These are phyloP conservation scores for Talaromyces sp. DNA, from an alignment of 2,329 filamentous ascomycete genomes.

Conservation along the genomic window DNA sequence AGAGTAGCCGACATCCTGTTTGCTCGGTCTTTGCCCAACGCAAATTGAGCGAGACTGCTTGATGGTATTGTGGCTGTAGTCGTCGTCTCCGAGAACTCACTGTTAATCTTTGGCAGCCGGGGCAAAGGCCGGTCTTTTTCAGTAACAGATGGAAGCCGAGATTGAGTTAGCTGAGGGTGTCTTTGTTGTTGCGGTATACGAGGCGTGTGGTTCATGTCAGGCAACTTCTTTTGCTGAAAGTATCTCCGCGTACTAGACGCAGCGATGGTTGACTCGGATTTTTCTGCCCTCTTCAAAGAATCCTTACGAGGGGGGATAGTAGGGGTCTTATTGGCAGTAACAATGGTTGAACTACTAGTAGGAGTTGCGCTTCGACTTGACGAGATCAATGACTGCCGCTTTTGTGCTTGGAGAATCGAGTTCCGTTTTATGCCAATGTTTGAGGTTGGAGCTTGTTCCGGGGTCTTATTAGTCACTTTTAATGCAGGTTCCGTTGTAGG, in stretches of 20 bases:
- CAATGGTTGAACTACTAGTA: neutral
- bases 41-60: slow-evolving; percentile 4
- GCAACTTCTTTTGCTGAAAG: neutral
- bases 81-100: neutral
- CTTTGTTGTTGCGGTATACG: slow-evolving; percentile 2
- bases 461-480: neutral
- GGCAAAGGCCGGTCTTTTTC: neutral
- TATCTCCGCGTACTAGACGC: neutral
- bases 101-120: slow-evolving; percentile 3
- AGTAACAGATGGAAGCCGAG: slow-evolving; percentile 3
- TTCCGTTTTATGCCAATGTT: neutral
- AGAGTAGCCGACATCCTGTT: neutral
- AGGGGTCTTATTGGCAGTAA: neutral
- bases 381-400: slow-evolving; percentile 4
- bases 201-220: neutral
- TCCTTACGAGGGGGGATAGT: slow-evolving; percentile 9
- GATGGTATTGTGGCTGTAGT: neutral
- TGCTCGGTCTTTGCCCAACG: slow-evolving; percentile 4
- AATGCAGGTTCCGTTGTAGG: neutral
- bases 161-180: neutral
- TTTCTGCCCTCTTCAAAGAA: slow-evolving; percentile 4
- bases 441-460: neutral
- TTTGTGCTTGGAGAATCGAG: neutral
- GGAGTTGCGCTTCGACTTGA: neutral
- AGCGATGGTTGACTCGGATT: neutral